Evolutionary conservation across 169 alveolate species (phyloP).

Genomic region (Plasmodium billcollinsi): DNA sequence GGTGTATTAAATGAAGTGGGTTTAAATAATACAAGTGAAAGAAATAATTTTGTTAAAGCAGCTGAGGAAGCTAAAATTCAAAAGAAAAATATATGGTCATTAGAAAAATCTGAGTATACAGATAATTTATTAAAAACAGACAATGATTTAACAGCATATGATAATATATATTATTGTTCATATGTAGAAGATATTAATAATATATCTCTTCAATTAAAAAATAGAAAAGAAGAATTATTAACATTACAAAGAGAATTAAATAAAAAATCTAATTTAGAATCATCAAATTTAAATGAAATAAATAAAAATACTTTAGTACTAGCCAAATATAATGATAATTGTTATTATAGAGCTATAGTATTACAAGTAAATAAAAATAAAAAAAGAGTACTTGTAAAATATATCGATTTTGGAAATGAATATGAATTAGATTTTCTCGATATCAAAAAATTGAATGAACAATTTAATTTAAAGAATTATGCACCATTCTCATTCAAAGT

Average conservation of each 20-base stretch:
- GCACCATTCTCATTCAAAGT: slow-evolving; percentile 37
- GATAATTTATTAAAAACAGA: slow-evolving; percentile 17
- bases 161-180: slow-evolving; percentile 67
- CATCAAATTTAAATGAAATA: slow-evolving; percentile 11
- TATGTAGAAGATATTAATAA: slow-evolving; percentile 66
- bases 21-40: slow-evolving; percentile 54
- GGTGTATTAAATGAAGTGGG: slow-evolving; percentile 67
- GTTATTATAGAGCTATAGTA: slow-evolving; percentile 54
- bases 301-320: slow-evolving; percentile 66
- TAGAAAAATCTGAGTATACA: slow-evolving; percentile 37
- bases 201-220: slow-evolving; percentile 58
- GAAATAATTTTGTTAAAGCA: slow-evolving; percentile 63
- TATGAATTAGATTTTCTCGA: slow-evolving; percentile 58
- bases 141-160: slow-evolving; percentile 29
- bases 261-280: slow-evolving; percentile 21
- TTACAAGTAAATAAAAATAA: slow-evolving; percentile 54
- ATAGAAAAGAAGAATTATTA: slow-evolving; percentile 53
- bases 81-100: slow-evolving; percentile 67
- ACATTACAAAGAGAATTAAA: slow-evolving; percentile 63
- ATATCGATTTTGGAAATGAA: slow-evolving; percentile 75
- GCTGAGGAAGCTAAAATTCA: slow-evolving; percentile 73
- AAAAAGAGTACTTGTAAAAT: slow-evolving; percentile 54
- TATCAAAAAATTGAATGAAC: slow-evolving; percentile 40
- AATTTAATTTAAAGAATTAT: slow-evolving; percentile 38
- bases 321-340: slow-evolving; percentile 66